Evolutionary conservation across 2,329 filamentous ascomycete genomes (phyloP).

Genomic region (Trichoderma sp.): DNA sequence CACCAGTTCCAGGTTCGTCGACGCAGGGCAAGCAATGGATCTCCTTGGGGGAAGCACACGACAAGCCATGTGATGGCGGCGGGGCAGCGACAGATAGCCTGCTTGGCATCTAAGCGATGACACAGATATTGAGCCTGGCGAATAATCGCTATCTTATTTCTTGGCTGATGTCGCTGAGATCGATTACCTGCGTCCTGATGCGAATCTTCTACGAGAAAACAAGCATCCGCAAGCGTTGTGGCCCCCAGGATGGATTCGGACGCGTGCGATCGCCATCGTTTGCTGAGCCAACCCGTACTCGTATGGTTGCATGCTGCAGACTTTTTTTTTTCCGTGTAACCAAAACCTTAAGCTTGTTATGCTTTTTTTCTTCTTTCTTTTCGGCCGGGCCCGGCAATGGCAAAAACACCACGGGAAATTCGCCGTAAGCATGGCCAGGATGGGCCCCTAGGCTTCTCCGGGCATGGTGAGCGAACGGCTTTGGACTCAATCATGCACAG

Average conservation of each 20-base stretch:
- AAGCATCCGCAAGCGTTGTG: not conserved
- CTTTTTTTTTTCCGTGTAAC: not conserved
- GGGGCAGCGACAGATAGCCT: conserved; percentile 8
- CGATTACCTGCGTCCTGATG: not conserved
- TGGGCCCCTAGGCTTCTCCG: conserved; percentile 8
- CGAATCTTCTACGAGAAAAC: not conserved
- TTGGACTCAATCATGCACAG: not conserved
- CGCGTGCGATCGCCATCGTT: not conserved
- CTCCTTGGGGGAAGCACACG: not conserved
- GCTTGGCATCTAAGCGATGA: conserved; percentile 17
- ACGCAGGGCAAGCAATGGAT: not conserved
- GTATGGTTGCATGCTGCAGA: not conserved
- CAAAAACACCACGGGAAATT: not conserved
- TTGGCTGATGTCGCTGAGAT: not conserved
- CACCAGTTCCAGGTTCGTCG: not conserved
- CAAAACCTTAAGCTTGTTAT: conserved; percentile 14
- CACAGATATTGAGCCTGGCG: not conserved
- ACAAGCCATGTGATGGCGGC: conserved; percentile 17
- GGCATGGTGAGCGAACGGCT: conserved; percentile 5
- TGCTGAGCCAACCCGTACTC: not conserved
- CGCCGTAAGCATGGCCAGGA: not conserved
- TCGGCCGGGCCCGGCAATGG: not conserved
- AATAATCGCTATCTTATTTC: not conserved
- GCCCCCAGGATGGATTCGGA: not conserved
- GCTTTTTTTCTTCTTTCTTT: conserved; percentile 4